Evolutionary conservation across 345 rosid genomes (phyloP).

Genomic region (Euphorbia pulcherrima): DNA sequence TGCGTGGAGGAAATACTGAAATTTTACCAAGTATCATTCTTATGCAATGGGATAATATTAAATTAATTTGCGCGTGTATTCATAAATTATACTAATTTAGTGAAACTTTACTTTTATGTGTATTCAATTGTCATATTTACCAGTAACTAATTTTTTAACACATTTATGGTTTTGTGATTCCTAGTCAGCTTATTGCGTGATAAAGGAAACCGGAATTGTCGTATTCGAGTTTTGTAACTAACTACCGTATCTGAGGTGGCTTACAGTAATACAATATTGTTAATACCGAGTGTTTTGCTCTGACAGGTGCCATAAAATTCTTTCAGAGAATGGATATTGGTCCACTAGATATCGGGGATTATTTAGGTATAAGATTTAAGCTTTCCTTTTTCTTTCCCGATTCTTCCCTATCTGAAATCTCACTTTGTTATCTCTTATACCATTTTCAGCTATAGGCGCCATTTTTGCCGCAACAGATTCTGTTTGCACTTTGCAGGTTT

Average conservation of each 20-base stretch:
- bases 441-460: constrained; percentile 78
- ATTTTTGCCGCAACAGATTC: constrained; percentile 98
- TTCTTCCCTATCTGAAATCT: not conserved
- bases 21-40: too few species aligned
- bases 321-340: constrained; percentile 68
- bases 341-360: constrained; percentile 62
- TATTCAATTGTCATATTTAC: not conserved
- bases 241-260: not conserved
- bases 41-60: too few species aligned
- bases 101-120: too few species aligned
- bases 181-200: not conserved
- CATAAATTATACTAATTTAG: too few species aligned
- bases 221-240: constrained; percentile 1
- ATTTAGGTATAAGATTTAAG: constrained; percentile 52
- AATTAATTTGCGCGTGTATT: too few species aligned
- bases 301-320: constrained; percentile 71
- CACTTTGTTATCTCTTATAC: not conserved
- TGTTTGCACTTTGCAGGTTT: constrained; percentile 94
- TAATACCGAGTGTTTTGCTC: constrained; percentile 10
- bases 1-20: too few species aligned
- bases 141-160: not conserved
- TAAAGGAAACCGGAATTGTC: too few species aligned
- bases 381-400: not conserved
- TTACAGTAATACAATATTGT: not conserved
- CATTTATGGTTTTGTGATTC: not conserved